phyloP scores from a whole-genome alignment of 2,329 filamentous ascomycete species.

The Ophiostoma australiae region DNA sequence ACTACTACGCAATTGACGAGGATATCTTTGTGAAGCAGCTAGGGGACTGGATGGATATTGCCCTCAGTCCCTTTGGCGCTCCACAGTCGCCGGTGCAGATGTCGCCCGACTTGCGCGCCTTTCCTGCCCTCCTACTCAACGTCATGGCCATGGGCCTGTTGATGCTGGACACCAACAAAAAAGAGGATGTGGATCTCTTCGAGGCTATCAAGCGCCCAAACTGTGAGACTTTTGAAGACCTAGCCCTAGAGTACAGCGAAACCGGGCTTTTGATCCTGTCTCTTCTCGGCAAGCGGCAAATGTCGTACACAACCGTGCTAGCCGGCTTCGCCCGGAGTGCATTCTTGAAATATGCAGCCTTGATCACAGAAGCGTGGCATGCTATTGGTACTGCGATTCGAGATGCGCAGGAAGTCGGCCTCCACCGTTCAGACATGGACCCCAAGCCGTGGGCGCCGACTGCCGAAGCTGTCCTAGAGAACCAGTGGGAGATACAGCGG shows the following conservation, averaged over 20 bases:
- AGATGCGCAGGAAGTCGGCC: slow-evolving; percentile 58
- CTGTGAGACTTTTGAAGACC: slow-evolving; percentile 56
- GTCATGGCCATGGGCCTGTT: slow-evolving; percentile 52
- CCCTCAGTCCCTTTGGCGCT: slow-evolving; percentile 43
- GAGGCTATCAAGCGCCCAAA: slow-evolving; percentile 55
- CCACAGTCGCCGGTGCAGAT: slow-evolving; percentile 48
- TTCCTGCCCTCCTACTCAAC: slow-evolving; percentile 58
- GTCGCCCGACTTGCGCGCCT: slow-evolving; percentile 48
- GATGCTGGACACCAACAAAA: slow-evolving; percentile 43
- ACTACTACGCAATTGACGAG: slow-evolving; percentile 53
- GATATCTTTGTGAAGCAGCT: slow-evolving; percentile 49
- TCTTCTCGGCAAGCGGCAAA: slow-evolving; percentile 53
- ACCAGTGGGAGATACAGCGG: slow-evolving; percentile 55
- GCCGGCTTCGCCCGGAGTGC: slow-evolving; percentile 53
- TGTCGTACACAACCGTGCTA: slow-evolving; percentile 53
- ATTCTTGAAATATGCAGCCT: slow-evolving; percentile 55
- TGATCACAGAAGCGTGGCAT: slow-evolving; percentile 58
- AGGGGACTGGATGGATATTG: slow-evolving; percentile 49
- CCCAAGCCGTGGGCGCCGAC: slow-evolving; percentile 45
- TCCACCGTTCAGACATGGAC: slow-evolving; percentile 52
- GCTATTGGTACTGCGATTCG: slow-evolving; percentile 52
- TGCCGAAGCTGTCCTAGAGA: slow-evolving; percentile 48
- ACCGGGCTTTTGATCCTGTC: slow-evolving; percentile 49
- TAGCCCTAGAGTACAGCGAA: slow-evolving; percentile 58
- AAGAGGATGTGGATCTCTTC: slow-evolving; percentile 43